Evolutionary conservation across 495 filamentous ascomycete genomes (phyloP).

Genomic region (Penicillium subrubescens): DNA sequence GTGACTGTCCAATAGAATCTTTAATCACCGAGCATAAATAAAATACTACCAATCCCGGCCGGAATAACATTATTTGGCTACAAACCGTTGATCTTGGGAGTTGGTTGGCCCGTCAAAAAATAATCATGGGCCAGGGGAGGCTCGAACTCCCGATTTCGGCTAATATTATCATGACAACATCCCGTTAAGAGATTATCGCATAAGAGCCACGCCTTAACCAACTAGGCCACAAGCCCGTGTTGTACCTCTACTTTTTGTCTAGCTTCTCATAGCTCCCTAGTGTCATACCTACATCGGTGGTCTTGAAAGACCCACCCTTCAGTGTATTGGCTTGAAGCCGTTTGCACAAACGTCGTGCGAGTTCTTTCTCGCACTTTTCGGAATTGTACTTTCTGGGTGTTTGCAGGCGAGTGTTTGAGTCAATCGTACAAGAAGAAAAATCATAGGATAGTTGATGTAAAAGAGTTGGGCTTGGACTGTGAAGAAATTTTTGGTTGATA

Average conservation of each 20-base stretch:
- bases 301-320: background rate
- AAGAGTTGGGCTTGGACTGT: background rate
- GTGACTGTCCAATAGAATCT: background rate
- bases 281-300: background rate
- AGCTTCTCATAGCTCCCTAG: background rate
- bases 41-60: background rate
- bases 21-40: background rate
- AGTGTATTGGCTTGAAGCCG: background rate
- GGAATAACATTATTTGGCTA: background rate
- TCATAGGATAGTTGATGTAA: background rate
- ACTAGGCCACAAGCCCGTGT: slow-evolving; percentile 7
- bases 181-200: background rate
- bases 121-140: slow-evolving; percentile 3
- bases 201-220: slow-evolving; percentile 9
- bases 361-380: background rate
- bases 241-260: background rate
- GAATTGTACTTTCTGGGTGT: background rate
- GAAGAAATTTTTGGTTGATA: background rate
- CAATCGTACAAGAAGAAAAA: background rate
- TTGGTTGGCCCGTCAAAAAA: background rate
- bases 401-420: background rate
- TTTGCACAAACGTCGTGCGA: background rate
- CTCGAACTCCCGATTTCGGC: slow-evolving; percentile 8
- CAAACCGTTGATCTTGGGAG: background rate
- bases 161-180: slow-evolving; percentile 6